Evolutionary conservation across 2,329 filamentous ascomycete species (phyloP), one percentile per base, ranked within the genome.

Genomic region (Pseudopyricularia cyperi): DNA sequence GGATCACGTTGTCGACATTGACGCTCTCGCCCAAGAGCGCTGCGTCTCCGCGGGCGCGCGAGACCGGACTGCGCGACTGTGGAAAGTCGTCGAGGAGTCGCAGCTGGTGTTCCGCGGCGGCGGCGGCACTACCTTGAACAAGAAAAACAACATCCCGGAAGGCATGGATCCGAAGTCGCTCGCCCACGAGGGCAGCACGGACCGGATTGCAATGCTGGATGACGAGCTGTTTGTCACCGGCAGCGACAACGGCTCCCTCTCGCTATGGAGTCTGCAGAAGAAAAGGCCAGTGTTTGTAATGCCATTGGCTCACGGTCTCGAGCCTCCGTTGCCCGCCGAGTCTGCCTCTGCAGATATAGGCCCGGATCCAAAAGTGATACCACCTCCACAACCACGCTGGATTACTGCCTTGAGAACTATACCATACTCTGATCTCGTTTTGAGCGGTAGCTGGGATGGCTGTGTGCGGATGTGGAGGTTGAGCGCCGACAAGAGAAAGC

Each of bases 371-470:
- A 70, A 74, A n/a, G 72, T 77, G 11, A 71, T 85, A 47, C 73
- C 84, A 44, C 70, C 77, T 22, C 79, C 83, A 1, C 78, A 83
- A 57, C 87, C 93, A 4, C 77, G 91, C 63, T 94, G 87, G 77
- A 93, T 98, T 65, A 98, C 93, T 1, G 90, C 91, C 6, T 72
- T 98, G 44, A 76, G 83, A 48, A 85, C 88, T 1, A 76, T 98
- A 48, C 91, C 93, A 0, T 96, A 90, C 65, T 91, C 89, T 5
- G 89, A 98, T 62, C 72, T 95, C 50, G 80, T 98, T 53, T 73
- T 98, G 50, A 94, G 83, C 57, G 93, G 91, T 32, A 95, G 89
- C 67, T 98, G 91, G 90, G 93, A 95, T 63, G 93, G 93, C 2
- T 82, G 80, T 66, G 76, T 98, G 53, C 77, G 91, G 49, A 84